These are phyloP conservation scores for Kodamaea sagamina DNA, from an alignment of 805 yeast genomes.

Conservation along the genomic window DNA sequence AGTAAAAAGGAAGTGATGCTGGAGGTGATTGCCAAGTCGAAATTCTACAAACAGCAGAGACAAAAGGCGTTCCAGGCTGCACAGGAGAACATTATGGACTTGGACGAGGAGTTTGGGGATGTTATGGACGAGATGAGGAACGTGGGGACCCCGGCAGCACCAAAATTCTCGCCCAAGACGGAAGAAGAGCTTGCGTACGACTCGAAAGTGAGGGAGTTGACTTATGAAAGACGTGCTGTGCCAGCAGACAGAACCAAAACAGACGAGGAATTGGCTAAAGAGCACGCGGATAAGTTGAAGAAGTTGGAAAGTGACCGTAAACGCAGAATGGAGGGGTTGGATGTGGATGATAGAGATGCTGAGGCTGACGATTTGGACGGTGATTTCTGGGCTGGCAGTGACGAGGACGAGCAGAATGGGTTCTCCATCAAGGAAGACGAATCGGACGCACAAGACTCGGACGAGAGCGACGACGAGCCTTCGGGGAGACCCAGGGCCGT, in stretches of 20 bases:
- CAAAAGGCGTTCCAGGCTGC: constrained; percentile 62
- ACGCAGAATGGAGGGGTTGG: constrained; percentile 71
- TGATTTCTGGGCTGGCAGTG: constrained; percentile 65
- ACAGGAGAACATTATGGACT: constrained; percentile 60
- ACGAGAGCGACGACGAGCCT: constrained; percentile 28
- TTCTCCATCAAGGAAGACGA: constrained; percentile 45
- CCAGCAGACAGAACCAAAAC: constrained; percentile 84
- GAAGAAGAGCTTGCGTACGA: constrained; percentile 59
- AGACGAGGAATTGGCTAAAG: constrained; percentile 64
- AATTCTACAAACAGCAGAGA: constrained; percentile 73
- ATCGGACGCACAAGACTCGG: constrained; percentile 35
- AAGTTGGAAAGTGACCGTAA: constrained; percentile 67
- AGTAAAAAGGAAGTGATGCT: constrained; percentile 85
- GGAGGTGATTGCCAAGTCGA: constrained; percentile 81
- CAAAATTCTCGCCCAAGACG: constrained; percentile 34
- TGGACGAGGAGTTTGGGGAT: constrained; percentile 74
- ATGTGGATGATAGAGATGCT: constrained; percentile 48
- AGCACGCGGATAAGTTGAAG: constrained; percentile 59
- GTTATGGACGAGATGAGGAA: constrained; percentile 56
- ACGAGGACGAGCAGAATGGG: constrained; percentile 49
- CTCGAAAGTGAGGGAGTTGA: constrained; percentile 62
- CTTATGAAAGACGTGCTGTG: constrained; percentile 71
- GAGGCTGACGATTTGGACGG: constrained; percentile 70
- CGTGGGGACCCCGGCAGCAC: constrained; percentile 21
- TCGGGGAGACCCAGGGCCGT: constrained; percentile 15